These are phyloP conservation scores for Rhodotorula sp. DNA, from an alignment of 1,284 basidiomycete species.

Conservation along the genomic window DNA sequence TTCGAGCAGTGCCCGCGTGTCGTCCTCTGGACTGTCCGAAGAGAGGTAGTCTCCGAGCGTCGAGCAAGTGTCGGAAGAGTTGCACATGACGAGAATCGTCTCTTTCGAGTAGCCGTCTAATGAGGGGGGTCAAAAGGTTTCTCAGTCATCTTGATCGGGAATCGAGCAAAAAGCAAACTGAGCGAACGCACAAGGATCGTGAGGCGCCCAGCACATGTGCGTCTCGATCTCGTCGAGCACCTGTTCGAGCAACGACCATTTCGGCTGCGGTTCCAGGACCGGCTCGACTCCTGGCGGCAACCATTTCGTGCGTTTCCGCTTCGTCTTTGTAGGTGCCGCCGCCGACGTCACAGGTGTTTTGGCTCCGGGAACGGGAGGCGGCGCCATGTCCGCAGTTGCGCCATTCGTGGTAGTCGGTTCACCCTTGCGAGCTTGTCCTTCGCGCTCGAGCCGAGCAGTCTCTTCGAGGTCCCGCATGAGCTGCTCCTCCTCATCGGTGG, in stretches of 20 bases:
- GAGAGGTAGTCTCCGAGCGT: conserved; percentile 76
- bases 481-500: conserved; percentile 35
- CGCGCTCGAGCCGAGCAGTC: conserved; percentile 56
- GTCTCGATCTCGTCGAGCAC: conserved; percentile 89
- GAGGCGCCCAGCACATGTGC: conserved; percentile 58
- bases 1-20: conserved; percentile 62
- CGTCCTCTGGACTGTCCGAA: conserved; percentile 59
- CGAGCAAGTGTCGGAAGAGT: conserved; percentile 70
- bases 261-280: conserved; percentile 89
- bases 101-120: conserved; percentile 55
- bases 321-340: neutral
- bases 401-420: neutral
- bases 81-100: conserved; percentile 83
- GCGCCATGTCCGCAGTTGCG: conserved; percentile 39
- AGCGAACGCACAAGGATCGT: conserved; percentile 27
- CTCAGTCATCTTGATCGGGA: neutral
- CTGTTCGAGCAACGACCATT: conserved; percentile 84
- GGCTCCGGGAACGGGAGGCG: conserved; percentile 36
- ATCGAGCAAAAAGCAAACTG: neutral
- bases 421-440: neutral
- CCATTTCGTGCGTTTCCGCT: conserved; percentile 53
- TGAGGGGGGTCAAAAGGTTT: neutral
- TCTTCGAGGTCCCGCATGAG: conserved; percentile 45
- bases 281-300: conserved; percentile 78
- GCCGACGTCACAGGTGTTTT: neutral